Conservation (phyloP, 345 rosid species). For the Isatis tinctoria region DNA sequence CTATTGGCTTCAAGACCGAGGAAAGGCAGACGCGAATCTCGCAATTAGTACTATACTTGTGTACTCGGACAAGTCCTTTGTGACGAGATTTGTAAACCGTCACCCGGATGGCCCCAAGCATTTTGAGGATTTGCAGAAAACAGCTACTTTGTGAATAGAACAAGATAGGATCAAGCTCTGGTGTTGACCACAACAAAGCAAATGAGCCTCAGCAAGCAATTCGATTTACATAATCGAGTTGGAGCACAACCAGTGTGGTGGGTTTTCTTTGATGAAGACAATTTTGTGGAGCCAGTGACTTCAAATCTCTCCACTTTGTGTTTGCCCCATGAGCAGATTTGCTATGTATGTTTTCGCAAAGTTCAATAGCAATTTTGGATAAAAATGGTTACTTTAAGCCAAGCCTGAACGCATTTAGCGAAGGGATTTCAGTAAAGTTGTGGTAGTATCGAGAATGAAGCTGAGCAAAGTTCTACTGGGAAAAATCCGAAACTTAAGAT, state of each 20-base stretch:
- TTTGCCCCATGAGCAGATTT: neutral
- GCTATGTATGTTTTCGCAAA: neutral
- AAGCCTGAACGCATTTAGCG: neutral
- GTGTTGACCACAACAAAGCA: neutral
- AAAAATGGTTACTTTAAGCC: neutral
- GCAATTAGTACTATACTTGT: slow-evolving; percentile 51
- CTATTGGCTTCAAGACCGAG: slow-evolving; percentile 57
- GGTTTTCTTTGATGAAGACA: neutral
- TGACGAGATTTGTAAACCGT: slow-evolving; percentile 37
- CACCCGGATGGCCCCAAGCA: slow-evolving; percentile 58
- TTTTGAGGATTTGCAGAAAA: slow-evolving; percentile 51
- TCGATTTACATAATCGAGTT: neutral
- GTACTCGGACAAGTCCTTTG: slow-evolving; percentile 39
- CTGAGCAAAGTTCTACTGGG: too few species aligned
- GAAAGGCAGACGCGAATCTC: slow-evolving; percentile 29
- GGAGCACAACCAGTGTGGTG: neutral
- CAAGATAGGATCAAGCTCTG: slow-evolving; percentile 3
- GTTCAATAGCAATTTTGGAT: neutral
- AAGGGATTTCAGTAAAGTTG: neutral
- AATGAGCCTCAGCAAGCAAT: neutral
- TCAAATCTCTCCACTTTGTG: neutral
- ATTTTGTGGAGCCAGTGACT: neutral
- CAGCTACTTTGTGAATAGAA: neutral
- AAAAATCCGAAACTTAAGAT: too few species aligned
- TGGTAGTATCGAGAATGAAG: neutral